A percentile compares a stretch with the other conserved stretches of the same genome.
Evolutionary conservation across 2,329 filamentous ascomycete genomes (phyloP).

Genomic region (Sporothrix phasma): DNA sequence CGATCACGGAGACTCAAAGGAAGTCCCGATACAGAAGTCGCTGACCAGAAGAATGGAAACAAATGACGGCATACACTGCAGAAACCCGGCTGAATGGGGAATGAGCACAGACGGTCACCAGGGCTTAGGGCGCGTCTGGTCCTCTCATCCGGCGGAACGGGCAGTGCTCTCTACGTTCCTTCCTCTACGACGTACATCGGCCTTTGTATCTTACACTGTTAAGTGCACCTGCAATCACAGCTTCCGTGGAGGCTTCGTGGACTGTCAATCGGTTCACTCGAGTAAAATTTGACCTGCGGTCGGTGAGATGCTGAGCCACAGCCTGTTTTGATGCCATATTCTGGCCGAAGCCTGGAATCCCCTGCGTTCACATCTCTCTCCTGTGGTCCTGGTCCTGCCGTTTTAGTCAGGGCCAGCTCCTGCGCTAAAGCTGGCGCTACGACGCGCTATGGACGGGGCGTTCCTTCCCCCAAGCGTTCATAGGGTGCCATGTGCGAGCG

Average conservation of each 20-base stretch:
- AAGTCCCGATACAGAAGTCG: neutral
- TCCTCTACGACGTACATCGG: too few species aligned
- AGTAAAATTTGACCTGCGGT: too few species aligned
- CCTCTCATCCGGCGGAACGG: too few species aligned
- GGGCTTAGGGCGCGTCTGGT: too few species aligned
- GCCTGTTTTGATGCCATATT: neutral
- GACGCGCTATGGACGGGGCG: slow-evolving; percentile 9
- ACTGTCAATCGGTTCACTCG: too few species aligned
- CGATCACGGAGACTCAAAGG: neutral
- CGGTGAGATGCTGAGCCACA: neutral
- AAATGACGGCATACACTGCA: neutral
- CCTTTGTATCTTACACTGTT: too few species aligned
- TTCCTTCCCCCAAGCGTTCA: slow-evolving; percentile 6
- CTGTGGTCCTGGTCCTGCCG: neutral
- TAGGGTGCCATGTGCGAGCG: too few species aligned
- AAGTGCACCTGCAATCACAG: too few species aligned
- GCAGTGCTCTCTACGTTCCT: neutral
- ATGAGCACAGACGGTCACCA: neutral
- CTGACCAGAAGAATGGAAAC: slow-evolving; percentile 10
- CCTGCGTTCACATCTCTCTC: neutral
- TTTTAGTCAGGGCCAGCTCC: neutral
- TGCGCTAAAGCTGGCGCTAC: slow-evolving; percentile 1
- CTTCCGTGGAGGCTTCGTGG: too few species aligned
- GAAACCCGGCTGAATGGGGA: slow-evolving; percentile 3
- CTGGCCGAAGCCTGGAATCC: neutral